A percentile compares a stretch with the other conserved stretches of the same genome.
phyloP scores from a whole-genome alignment of 768 basidiomycete genomes.

The Chlorophyllum brunneum region DNA sequence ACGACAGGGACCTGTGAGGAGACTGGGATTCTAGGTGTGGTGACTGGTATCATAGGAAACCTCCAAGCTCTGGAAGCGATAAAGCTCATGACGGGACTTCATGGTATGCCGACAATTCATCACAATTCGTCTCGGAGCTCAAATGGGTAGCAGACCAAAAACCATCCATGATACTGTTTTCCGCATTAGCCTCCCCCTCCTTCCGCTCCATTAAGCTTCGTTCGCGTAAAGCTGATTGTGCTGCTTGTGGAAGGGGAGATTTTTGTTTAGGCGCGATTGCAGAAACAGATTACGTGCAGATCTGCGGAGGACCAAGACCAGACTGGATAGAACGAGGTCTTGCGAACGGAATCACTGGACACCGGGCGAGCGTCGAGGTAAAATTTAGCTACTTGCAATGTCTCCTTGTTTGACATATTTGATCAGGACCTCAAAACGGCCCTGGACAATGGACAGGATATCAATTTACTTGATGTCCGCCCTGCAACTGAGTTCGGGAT shows the following conservation, averaged over 20 bases:
- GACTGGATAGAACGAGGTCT: constrained; percentile 63
- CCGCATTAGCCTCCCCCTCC: constrained; percentile 62
- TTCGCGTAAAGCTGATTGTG: constrained; percentile 62
- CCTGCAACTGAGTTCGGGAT: constrained; percentile 81
- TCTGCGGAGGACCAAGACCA: constrained; percentile 73
- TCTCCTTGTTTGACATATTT: neutral
- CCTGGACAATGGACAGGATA: constrained; percentile 24
- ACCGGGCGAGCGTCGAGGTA: constrained; percentile 45
- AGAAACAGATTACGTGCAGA: constrained; percentile 70
- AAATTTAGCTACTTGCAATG: neutral
- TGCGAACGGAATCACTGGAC: constrained; percentile 30
- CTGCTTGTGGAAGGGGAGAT: constrained; percentile 56
- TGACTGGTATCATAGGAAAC: constrained; percentile 87
- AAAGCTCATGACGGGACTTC: constrained; percentile 67
- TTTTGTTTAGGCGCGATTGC: constrained; percentile 15
- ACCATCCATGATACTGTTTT: constrained; percentile 70
- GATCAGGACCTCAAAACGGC: constrained; percentile 45
- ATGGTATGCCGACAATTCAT: constrained; percentile 38
- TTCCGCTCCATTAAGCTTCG: constrained; percentile 87
- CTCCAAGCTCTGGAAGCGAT: constrained; percentile 88
- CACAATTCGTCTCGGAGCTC: neutral
- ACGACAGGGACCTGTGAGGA: constrained; percentile 80
- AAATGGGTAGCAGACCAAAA: constrained; percentile 40
- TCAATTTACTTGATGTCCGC: constrained; percentile 74
- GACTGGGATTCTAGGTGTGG: constrained; percentile 81